phyloP scores from a whole-genome alignment of 495 filamentous ascomycete species.

The Xylaria telfairii region DNA sequence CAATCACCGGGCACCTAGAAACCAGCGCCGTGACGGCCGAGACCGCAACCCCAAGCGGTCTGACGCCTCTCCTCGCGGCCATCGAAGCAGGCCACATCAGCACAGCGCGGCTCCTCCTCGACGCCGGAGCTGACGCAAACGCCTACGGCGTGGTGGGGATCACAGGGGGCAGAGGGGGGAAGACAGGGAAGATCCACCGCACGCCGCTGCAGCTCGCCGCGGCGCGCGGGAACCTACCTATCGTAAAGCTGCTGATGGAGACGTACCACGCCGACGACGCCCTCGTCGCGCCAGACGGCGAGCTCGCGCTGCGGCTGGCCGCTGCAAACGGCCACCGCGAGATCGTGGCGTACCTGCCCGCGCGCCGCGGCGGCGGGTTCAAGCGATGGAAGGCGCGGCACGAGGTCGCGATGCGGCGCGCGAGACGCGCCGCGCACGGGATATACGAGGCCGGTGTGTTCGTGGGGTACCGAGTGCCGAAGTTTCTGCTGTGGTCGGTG shows the following conservation, averaged over 20 bases:
- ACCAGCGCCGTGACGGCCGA: background rate
- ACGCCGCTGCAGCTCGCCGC: slow-evolving; percentile 11
- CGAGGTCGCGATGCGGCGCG: background rate
- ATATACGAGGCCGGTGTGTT: background rate
- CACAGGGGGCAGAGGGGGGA: background rate
- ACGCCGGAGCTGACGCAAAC: slow-evolving; percentile 6
- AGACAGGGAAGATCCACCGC: background rate
- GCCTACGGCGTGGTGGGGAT: background rate
- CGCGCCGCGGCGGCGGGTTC: slow-evolving; percentile 40
- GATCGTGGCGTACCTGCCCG: slow-evolving; percentile 40
- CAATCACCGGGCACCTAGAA: background rate
- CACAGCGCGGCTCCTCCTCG: background rate
- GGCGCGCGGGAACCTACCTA: background rate
- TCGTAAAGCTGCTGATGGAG: slow-evolving; percentile 6
- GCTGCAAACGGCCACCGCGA: slow-evolving; percentile 33
- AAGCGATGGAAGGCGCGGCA: slow-evolving; percentile 36
- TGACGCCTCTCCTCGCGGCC: background rate
- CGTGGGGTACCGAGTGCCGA: no score
- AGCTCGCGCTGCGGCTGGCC: background rate
- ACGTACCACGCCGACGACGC: background rate
- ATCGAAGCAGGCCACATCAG: background rate
- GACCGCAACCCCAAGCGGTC: background rate
- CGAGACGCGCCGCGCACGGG: background rate
- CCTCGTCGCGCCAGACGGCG: background rate
- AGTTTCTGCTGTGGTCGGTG: background rate